These are phyloP conservation scores for Termitomyces sp. DNA, from an alignment of 768 basidiomycete species.

Conservation along the genomic window DNA sequence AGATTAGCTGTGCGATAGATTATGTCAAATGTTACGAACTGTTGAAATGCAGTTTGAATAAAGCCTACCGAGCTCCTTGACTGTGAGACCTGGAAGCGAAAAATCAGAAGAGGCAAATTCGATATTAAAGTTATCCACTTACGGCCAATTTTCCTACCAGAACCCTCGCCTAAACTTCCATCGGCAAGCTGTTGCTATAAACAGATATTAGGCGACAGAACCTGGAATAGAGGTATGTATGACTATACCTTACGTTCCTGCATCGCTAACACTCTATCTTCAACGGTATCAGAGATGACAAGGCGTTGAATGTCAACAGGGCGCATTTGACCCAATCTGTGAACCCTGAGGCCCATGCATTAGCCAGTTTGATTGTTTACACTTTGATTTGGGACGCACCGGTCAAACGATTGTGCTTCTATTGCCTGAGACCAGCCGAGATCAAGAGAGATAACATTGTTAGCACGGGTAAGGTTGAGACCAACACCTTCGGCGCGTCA, in stretches of 20 bases:
- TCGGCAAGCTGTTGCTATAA: conserved; percentile 50
- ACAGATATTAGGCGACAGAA: not conserved
- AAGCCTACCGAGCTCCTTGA: conserved; percentile 42
- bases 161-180: conserved; percentile 58
- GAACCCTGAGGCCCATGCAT: conserved; percentile 24
- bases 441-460: conserved; percentile 60
- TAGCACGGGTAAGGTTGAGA: conserved; percentile 59
- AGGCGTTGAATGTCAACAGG: conserved; percentile 49
- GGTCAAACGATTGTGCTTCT: conserved; percentile 58
- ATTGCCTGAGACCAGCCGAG: conserved; percentile 62
- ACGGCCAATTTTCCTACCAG: conserved; percentile 53
- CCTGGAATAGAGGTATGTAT: not conserved
- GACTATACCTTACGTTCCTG: conserved; percentile 52
- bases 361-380: conserved; percentile 9
- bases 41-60: not conserved
- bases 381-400: conserved; percentile 14
- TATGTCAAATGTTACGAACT: not conserved
- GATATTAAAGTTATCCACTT: conserved; percentile 19
- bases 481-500: conserved; percentile 30
- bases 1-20: conserved; percentile 27
- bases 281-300: conserved; percentile 57
- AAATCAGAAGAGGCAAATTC: not conserved
- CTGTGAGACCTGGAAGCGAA: conserved; percentile 31
- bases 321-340: conserved; percentile 52
- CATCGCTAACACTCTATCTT: conserved; percentile 63